Conservation (phyloP, 2,329 filamentous ascomycete genomes). For the Sphaerulina vaccinii region DNA sequence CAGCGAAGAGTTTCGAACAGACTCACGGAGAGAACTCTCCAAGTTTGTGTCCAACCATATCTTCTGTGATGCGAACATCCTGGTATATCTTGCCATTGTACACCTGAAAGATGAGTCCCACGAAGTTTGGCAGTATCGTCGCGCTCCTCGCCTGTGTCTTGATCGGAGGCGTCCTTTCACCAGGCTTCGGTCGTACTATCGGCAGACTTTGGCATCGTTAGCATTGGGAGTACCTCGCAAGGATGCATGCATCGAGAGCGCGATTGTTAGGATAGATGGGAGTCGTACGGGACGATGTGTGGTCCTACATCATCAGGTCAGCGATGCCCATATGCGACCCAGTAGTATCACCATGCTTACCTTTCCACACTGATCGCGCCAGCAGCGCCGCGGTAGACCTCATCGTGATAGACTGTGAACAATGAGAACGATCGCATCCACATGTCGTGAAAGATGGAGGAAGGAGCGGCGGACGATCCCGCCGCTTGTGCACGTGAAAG, state of each 20-base stretch:
- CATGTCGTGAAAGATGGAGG: slow-evolving; percentile 18
- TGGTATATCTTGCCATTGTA: slow-evolving; percentile 88
- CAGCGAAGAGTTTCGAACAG: neutral
- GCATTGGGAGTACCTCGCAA: neutral
- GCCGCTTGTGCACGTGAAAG: neutral
- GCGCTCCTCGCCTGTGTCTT: slow-evolving; percentile 83
- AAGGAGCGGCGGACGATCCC: slow-evolving; percentile 12
- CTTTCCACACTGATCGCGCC: slow-evolving; percentile 85
- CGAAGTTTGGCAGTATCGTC: slow-evolving; percentile 88
- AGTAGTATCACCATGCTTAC: slow-evolving; percentile 46
- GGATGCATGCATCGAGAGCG: neutral
- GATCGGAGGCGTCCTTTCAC: slow-evolving; percentile 68
- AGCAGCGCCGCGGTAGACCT: slow-evolving; percentile 32
- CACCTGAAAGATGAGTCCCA: slow-evolving; percentile 83
- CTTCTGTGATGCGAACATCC: slow-evolving; percentile 81
- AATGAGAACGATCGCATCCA: neutral
- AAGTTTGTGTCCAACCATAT: slow-evolving; percentile 95
- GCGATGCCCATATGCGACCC: neutral
- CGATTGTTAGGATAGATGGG: neutral
- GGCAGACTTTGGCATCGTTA: slow-evolving; percentile 51
- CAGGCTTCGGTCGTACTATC: slow-evolving; percentile 61
- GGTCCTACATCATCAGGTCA: slow-evolving; percentile 52
- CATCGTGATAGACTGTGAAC: slow-evolving; percentile 28
- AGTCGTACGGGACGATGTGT: slow-evolving; percentile 67
- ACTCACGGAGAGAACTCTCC: slow-evolving; percentile 88